Base-by-base conservation (phyloP, 2,329 filamentous ascomycete species). In the Aspergillus japonicus region DNA sequence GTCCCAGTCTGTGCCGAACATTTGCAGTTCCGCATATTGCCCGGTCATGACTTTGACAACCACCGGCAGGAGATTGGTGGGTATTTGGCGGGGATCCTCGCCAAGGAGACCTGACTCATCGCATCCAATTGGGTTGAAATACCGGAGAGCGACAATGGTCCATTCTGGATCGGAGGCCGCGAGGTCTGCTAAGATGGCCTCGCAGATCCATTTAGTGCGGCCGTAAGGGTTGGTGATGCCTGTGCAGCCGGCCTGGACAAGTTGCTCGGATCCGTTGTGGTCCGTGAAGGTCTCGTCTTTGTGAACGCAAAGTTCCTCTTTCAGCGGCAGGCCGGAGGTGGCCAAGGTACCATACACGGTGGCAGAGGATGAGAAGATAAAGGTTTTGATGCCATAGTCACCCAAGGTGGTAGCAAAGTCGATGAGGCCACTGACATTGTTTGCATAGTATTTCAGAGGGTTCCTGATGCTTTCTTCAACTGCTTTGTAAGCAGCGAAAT, bases 61-160 rank as follows among this genome's bases (percentile, higher is more conserved):
- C 6, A 88, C 83, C 0, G 87, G 87, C 62, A 89, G 83, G 42
- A 89, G 78, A 68, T 89, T 89, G 44, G 84, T 87, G 8, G 87
- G 85, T 39, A 79, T 81, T 59, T 83, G 82, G 57, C 83, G 80
- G 24, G 87, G 87, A 69, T 88, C 84, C 74, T 89, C 87, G 19
- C 86, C 85, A 11, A 89, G 77, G 6, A 87, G 75, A 16, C 87
- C 87, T 3, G 85, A 87, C 26, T 84, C 77, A 68, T 89, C 85
- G 70, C 85, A 88, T 7, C 87, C 87, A 56, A 88, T 83, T 0
- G 87, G 87, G 63, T 89, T 89, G 77, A 89, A 89, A 73, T 89
- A 89, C 31, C 87, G 81, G 29, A 89, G 77, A 4, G 85, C 84
- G 35, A 85, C 84, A 64, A 88, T 85, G 16, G 82, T 82, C 85